Conservation (phyloP, 345 rosid genomes). For the Camelina sativa region DNA sequence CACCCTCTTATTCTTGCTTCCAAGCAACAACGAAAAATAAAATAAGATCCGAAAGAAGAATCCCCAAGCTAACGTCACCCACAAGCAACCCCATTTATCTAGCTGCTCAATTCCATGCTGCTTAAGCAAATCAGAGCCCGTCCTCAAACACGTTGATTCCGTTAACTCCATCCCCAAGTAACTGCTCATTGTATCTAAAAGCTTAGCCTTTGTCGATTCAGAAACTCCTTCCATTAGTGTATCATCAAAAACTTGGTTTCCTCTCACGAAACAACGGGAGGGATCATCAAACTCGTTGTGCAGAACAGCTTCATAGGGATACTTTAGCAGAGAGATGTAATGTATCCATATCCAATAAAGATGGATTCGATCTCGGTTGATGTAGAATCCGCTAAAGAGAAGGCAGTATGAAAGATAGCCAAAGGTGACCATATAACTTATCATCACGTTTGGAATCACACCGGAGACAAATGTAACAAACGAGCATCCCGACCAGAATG, state of each 20-base stretch:
- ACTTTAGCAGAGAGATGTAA: conserved; percentile 82
- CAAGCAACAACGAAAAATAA: conserved; percentile 67
- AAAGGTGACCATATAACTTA: conserved; percentile 73
- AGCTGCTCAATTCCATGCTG: conserved; percentile 70
- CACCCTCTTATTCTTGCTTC: conserved; percentile 88
- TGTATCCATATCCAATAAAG: conserved; percentile 86
- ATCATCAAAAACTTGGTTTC: conserved; percentile 73
- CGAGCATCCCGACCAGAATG: conserved; percentile 89
- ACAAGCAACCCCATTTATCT: conserved; percentile 84
- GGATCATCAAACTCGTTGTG: conserved; percentile 70
- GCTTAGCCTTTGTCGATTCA: conserved; percentile 44
- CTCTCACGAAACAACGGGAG: conserved; percentile 62
- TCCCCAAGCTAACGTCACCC: conserved; percentile 92
- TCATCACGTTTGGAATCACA: conserved; percentile 70
- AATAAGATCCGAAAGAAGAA: conserved; percentile 81
- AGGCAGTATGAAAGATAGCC: conserved; percentile 74
- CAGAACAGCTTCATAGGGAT: conserved; percentile 71
- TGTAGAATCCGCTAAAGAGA: conserved; percentile 91
- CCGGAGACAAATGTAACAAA: conserved; percentile 86
- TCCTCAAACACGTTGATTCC: conserved; percentile 69
- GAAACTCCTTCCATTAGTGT: conserved; percentile 58
- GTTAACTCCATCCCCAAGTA: conserved; percentile 61
- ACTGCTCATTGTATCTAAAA: conserved; percentile 56
- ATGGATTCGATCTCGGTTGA: conserved; percentile 66
- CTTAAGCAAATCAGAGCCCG: conserved; percentile 58